Conservation (phyloP, 2,329 filamentous ascomycete species). For the Phyllosticta capitalensis region DNA sequence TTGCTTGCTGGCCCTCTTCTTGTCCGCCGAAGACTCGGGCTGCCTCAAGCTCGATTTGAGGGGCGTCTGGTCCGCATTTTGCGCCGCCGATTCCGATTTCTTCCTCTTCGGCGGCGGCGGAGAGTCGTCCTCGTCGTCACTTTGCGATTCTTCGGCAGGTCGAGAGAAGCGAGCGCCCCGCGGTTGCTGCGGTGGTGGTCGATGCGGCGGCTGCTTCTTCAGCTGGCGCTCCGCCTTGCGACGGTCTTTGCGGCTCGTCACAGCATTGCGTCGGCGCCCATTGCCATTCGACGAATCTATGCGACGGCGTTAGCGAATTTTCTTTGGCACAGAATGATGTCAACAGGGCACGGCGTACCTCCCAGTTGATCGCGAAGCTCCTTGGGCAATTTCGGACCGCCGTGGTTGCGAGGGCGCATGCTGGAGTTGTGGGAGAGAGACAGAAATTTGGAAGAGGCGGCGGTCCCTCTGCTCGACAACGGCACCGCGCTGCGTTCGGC, state of each 20-base stretch:
- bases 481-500: background rate
- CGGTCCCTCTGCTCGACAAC: background rate
- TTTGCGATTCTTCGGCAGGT: slow-evolving; percentile 1
- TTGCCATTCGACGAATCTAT: slow-evolving; percentile 15
- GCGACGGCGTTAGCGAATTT: background rate
- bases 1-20: background rate
- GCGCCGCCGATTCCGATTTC: slow-evolving; percentile 12
- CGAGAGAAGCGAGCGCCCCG: background rate
- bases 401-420: slow-evolving; percentile 29
- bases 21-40: slow-evolving; percentile 12
- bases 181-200: background rate
- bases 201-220: slow-evolving; percentile 30
- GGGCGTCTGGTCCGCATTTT: slow-evolving; percentile 19
- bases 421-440: slow-evolving; percentile 15
- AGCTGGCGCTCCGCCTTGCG: slow-evolving; percentile 56
- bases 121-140: slow-evolving; percentile 19
- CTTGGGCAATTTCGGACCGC: slow-evolving; percentile 37
- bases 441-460: slow-evolving; percentile 16
- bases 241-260: slow-evolving; percentile 49
- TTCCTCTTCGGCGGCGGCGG: slow-evolving; percentile 13
- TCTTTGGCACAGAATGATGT: background rate
- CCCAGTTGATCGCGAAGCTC: slow-evolving; percentile 36
- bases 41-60: slow-evolving; percentile 29
- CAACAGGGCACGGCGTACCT: slow-evolving; percentile 13
- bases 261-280: slow-evolving; percentile 20